Evolutionary conservation across 306 rosid genomes (phyloP), one percentile per base, ranked within the genome.

Genomic region (Alnus glutinosa): DNA sequence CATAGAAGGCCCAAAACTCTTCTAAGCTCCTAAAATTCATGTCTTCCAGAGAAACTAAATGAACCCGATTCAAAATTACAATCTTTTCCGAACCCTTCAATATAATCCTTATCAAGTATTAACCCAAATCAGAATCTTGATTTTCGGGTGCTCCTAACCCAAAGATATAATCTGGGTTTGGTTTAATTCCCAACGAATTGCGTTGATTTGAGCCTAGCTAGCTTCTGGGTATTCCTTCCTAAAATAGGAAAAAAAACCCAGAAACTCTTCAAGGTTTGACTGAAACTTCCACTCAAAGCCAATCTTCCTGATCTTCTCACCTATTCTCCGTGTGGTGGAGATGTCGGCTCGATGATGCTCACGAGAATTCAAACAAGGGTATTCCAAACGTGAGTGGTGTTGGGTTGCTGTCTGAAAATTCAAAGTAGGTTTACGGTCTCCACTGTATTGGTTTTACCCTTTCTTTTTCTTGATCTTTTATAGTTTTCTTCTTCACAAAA

Each of bases 21-120:
- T 95, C 99, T 71, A 93, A 88, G 89, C 85, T 93, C 83, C 97
- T 90, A 86, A 95, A 95, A 88, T 95, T 95, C 99, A 93, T 95
- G 39, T 70, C 80, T 84, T 74, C 7, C 28, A 49, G 47, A 47
- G 55, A 58, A 18, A 51, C 79, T 68, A 75, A 83, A 63, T 71
- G 61, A 36, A 69, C 63, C 79, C 58, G 55, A 39, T 32, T 75
- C 71, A 71, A 70, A 28, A 78, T 23, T 50, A 36, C 1, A 15
- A 4, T 64, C 8, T 64, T 7, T 37, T 16, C 10, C 9, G 15
- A 64, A 6, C 42, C 42, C 34, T 42, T 37, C 44, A 49, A 32
- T 47, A 19, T 4, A 42, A n/a, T 47, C 74, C 50, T 54, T 8
- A 55, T 10, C 10, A 46, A 47, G 37, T 11, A 28, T 4, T 47